phyloP scores from a whole-genome alignment of 805 yeast species.

The Teunomyces tritomae region DNA sequence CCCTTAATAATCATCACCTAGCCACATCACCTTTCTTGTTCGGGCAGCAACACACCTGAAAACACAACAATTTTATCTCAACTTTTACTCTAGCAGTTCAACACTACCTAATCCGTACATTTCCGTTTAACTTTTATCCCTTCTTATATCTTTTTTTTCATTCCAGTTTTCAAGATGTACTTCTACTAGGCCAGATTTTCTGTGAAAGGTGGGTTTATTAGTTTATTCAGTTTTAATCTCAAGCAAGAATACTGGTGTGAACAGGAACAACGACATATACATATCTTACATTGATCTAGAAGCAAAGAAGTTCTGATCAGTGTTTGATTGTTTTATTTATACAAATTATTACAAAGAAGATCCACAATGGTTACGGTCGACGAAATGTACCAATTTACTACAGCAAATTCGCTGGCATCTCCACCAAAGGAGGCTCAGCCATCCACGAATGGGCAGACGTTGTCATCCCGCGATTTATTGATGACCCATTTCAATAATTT shows the following conservation, averaged over 20 bases:
- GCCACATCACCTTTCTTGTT: not conserved
- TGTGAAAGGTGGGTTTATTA: not conserved
- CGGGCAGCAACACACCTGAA: not conserved
- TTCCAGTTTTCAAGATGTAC: not conserved
- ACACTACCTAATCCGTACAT: not conserved
- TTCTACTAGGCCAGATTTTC: not conserved
- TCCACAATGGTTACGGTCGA: not conserved
- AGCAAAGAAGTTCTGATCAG: conserved; percentile 1
- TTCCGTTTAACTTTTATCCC: not conserved
- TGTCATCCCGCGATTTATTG: conserved; percentile 7
- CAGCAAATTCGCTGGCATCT: conserved; percentile 5
- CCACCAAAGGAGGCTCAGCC: conserved; percentile 1
- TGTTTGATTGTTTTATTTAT: too few relatives aligned
- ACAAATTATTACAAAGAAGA: not conserved
- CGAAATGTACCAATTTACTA: not conserved
- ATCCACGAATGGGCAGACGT: not conserved
- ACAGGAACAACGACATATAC: not conserved
- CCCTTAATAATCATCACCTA: not conserved
- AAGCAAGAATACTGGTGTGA: not conserved
- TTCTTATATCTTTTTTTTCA: not conserved
- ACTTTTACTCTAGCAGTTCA: not conserved
- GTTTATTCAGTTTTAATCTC: conserved; percentile 3
- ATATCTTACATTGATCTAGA: not conserved
- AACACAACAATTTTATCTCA: not conserved
- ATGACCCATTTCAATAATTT: conserved; percentile 1